Evolutionary conservation across 2,329 filamentous ascomycete species (phyloP), one percentile per base, ranked within the genome.

Genomic region (Phialemonium atrogriseum): DNA sequence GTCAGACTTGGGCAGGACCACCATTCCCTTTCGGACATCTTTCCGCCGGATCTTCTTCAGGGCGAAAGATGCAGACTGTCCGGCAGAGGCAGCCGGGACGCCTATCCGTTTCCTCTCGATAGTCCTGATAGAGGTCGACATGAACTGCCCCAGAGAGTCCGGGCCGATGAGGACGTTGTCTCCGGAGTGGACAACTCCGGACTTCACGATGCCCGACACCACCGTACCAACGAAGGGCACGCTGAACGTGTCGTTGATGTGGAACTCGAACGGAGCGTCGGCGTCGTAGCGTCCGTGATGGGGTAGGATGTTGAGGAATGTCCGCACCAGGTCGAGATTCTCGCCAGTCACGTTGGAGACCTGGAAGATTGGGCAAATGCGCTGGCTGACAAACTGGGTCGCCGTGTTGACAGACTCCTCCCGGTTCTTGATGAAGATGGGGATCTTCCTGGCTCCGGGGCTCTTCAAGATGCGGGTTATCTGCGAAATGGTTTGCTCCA

Each of bases 11-110:
- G 87, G 84, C 18, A 98, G 65, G 5, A 96, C 86, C 2, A 98
- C 91, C 88, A 96, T 96, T 18, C 91, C 91, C 64, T 98, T 98
- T 10, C 91, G 74, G 0, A 98, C 89, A 44, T 96, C 89, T 55
- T 89, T 94, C 24, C 89, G 70, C 29, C 87, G 77, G 3, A 96
- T 73, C 40, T 87, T 81, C 44, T 91, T 88, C 32, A 98, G 57
- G 0, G 91, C 89, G 49, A 98, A 93, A 7, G 84, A 91, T 1
- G 85, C 91, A 17, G 84, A 93, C 58, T 98, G 91, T 0, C 91
- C 91, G 0, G 91, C 91, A 10, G 82, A 84, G 20, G 86, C 89
- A 2, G 81, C 85, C 0, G 87, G 86, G 0, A 95, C 89, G 15
- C 76, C 70, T 43, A 96, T 89, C 13, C 91, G 75, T 67, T 96